phyloP scores from a whole-genome alignment of 805 yeast species.

The Clavispora phyllophila region DNA sequence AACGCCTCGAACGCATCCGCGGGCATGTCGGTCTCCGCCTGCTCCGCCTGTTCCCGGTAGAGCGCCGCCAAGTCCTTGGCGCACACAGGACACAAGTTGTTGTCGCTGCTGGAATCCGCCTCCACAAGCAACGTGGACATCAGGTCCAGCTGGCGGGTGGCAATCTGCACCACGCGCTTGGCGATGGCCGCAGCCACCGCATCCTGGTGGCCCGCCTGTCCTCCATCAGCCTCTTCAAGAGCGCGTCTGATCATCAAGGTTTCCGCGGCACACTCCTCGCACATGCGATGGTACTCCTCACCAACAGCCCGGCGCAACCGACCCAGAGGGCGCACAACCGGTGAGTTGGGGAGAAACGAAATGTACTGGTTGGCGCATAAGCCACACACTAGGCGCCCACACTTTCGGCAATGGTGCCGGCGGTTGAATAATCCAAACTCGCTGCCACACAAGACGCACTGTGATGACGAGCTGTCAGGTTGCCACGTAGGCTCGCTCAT shows the following conservation, averaged over 20 bases:
- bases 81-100: constrained; percentile 40
- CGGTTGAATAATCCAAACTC: constrained; percentile 59
- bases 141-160: constrained; percentile 13
- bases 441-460: constrained; percentile 52
- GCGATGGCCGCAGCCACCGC: constrained; percentile 9
- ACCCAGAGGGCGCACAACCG: constrained; percentile 14
- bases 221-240: constrained; percentile 5
- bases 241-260: constrained; percentile 19
- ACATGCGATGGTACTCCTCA: constrained; percentile 53
- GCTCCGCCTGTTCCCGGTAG: constrained; percentile 15
- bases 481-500: constrained; percentile 49
- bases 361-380: constrained; percentile 53
- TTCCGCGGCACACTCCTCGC: constrained; percentile 68
- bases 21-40: constrained; percentile 8
- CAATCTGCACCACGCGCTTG: constrained; percentile 17
- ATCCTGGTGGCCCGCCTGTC: constrained; percentile 6
- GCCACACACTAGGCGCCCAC: constrained; percentile 78
- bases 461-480: constrained; percentile 48
- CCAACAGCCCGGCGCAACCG: constrained; percentile 7
- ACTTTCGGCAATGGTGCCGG: constrained; percentile 77
- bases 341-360: constrained; percentile 22
- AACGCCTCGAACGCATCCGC: constrained; percentile 29
- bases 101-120: constrained; percentile 25
- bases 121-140: constrained; percentile 18
- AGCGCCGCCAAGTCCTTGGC: constrained; percentile 24